These are phyloP conservation scores for Metschnikowia kunwiensis DNA, from an alignment of 805 yeast genomes.

Conservation along the genomic window DNA sequence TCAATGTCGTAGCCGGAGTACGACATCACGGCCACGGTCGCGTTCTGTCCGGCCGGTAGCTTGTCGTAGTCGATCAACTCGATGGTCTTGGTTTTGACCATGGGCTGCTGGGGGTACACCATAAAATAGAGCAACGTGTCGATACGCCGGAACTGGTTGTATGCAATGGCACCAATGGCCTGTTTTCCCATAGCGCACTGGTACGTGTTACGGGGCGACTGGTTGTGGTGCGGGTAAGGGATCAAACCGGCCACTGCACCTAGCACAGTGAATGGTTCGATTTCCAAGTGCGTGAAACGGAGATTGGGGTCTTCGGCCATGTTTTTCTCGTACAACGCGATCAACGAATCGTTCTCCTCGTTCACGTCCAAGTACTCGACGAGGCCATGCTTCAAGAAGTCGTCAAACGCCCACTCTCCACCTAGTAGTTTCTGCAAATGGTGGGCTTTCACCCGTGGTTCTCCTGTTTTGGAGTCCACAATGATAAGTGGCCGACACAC, in stretches of 20 bases:
- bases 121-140: slow-evolving; percentile 89
- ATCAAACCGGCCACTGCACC: slow-evolving; percentile 93
- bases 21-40: slow-evolving; percentile 98
- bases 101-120: slow-evolving; percentile 99
- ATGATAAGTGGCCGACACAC: slow-evolving; percentile 95
- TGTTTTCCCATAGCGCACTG: slow-evolving; percentile 98
- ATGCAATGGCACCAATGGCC: slow-evolving; percentile 99
- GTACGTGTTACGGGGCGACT: slow-evolving; percentile 87
- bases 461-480: slow-evolving; percentile 57
- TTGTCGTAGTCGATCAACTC: slow-evolving; percentile 94
- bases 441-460: slow-evolving; percentile 64
- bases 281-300: slow-evolving; percentile 83
- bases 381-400: slow-evolving; percentile 76
- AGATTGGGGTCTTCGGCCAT: slow-evolving; percentile 43
- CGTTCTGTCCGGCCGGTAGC: slow-evolving; percentile 98
- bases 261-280: slow-evolving; percentile 88
- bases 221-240: slow-evolving; percentile 92
- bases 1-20: slow-evolving; percentile 99
- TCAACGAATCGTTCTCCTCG: slow-evolving; percentile 91
- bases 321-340: slow-evolving; percentile 78
- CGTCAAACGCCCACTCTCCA: slow-evolving; percentile 87
- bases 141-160: slow-evolving; percentile 92
- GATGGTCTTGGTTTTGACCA: slow-evolving; percentile 97
- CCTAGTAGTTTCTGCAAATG: slow-evolving; percentile 61
- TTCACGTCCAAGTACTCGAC: slow-evolving; percentile 96